Conservation (phyloP, 2,329 filamentous ascomycete genomes). For the Alternaria ventricosa region DNA sequence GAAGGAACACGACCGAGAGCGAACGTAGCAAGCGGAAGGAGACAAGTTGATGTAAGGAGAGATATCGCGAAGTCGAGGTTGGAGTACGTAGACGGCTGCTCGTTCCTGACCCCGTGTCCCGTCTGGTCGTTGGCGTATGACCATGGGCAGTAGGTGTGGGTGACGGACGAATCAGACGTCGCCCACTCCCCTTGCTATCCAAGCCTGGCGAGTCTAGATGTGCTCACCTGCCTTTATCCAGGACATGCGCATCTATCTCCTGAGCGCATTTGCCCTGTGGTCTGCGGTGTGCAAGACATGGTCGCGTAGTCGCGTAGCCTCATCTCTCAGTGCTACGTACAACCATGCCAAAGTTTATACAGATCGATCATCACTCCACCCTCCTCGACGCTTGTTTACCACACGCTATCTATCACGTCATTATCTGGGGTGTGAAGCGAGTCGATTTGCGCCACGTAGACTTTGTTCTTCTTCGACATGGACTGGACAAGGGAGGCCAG, state of each 20-base stretch:
- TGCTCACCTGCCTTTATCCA: conserved; percentile 34
- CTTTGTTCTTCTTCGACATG: background rate
- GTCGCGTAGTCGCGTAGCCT: conserved; percentile 1
- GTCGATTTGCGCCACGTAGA: background rate
- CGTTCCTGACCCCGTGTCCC: conserved; percentile 29
- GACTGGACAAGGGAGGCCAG: background rate
- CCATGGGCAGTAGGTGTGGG: conserved; percentile 31
- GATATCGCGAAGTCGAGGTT: conserved; percentile 1
- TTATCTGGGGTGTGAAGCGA: conserved; percentile 2
- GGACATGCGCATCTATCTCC: conserved; percentile 23
- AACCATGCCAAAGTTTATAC: background rate
- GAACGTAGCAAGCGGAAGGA: background rate
- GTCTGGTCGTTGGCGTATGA: conserved; percentile 31
- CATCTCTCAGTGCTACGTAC: background rate
- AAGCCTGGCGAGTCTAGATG: conserved; percentile 28
- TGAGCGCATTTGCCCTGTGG: conserved; percentile 13
- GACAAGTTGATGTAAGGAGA: conserved; percentile 7
- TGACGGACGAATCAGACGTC: conserved; percentile 36
- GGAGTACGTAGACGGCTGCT: conserved; percentile 20
- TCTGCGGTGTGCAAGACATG: conserved; percentile 10
- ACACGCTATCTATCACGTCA: conserved; percentile 21
- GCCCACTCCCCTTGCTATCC: conserved; percentile 24
- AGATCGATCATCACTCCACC: background rate
- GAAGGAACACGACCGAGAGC: conserved; percentile 1
- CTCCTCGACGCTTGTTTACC: conserved; percentile 1